phyloP scores from a whole-genome alignment of 1,284 basidiomycete species.

The Malassezia sp. region DNA sequence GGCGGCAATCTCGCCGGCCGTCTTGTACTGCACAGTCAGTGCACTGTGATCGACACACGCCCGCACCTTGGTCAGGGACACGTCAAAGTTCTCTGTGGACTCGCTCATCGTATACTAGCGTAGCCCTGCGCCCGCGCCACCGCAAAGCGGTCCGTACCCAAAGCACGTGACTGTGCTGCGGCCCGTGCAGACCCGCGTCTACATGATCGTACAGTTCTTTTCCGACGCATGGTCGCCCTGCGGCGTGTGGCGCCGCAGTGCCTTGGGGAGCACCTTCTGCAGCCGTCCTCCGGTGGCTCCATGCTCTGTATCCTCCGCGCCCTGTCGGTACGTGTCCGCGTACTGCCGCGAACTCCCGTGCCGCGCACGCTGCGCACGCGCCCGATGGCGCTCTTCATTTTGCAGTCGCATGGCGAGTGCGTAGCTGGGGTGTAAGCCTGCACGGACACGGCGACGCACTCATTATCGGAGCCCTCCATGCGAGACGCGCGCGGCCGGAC shows the following conservation, averaged over 20 bases:
- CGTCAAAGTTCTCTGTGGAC: slow-evolving; percentile 31
- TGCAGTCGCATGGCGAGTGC: slow-evolving; percentile 11
- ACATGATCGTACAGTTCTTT: slow-evolving; percentile 7
- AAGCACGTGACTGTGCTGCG: background rate
- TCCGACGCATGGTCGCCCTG: background rate
- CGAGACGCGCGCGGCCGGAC: too few species aligned
- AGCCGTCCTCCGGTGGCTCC: too few species aligned
- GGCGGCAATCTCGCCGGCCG: slow-evolving; percentile 77
- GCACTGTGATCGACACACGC: background rate
- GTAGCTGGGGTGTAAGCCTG: too few species aligned
- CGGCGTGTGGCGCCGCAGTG: slow-evolving; percentile 1
- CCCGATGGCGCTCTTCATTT: slow-evolving; percentile 13
- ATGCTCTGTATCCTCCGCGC: too few species aligned
- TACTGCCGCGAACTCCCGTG: background rate
- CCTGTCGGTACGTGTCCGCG: background rate
- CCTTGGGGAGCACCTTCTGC: slow-evolving; percentile 8
- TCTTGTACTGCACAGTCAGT: slow-evolving; percentile 56
- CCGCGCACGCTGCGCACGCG: slow-evolving; percentile 3
- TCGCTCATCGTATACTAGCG: slow-evolving; percentile 12
- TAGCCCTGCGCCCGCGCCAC: background rate
- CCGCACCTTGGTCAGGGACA: slow-evolving; percentile 32
- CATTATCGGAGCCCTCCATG: too few species aligned
- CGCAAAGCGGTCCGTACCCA: background rate
- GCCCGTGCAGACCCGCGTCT: too few species aligned
- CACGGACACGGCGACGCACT: too few species aligned